A percentile compares a stretch with the other conserved stretches of the same genome.
Conservation (phyloP, 805 yeast species). For the Torulaspora indica region DNA sequence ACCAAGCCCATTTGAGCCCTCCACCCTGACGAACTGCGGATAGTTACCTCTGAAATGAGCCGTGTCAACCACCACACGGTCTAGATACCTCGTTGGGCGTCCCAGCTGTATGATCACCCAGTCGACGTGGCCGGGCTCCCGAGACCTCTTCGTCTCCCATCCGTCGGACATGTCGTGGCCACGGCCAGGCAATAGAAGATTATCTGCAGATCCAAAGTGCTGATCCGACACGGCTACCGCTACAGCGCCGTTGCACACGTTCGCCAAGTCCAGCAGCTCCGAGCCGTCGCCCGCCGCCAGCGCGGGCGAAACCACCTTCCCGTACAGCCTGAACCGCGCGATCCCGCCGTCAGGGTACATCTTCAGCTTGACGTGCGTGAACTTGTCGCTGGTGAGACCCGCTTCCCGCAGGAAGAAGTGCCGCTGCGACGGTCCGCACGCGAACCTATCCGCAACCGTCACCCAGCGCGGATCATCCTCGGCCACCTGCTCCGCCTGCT, state of each 20-base stretch:
- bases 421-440: slow-evolving; percentile 85
- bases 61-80: slow-evolving; percentile 72
- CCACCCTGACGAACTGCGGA: slow-evolving; percentile 75
- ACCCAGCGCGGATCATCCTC: slow-evolving; percentile 56
- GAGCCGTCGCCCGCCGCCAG: slow-evolving; percentile 68
- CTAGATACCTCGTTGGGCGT: slow-evolving; percentile 47
- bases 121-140: slow-evolving; percentile 79
- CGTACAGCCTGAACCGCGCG: slow-evolving; percentile 88
- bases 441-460: slow-evolving; percentile 57
- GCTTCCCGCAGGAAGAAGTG: slow-evolving; percentile 69
- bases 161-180: slow-evolving; percentile 98
- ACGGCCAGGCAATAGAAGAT: slow-evolving; percentile 84
- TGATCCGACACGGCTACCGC: slow-evolving; percentile 81
- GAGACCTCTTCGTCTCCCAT: slow-evolving; percentile 93
- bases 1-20: slow-evolving; percentile 50
- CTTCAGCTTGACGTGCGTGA: slow-evolving; percentile 75
- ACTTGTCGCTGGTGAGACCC: slow-evolving; percentile 53
- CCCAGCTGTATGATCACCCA: slow-evolving; percentile 88
- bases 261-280: slow-evolving; percentile 62
- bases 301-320: slow-evolving; percentile 62
- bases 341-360: slow-evolving; percentile 99
- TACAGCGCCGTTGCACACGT: slow-evolving; percentile 83
- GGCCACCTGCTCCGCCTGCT: slow-evolving; percentile 31
- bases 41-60: slow-evolving; percentile 93
- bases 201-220: slow-evolving; percentile 91